Evolutionary conservation across 176 grass and related monocot genomes (phyloP), one percentile per base, ranked within the genome.

Genomic region (Neostapfia colusana): DNA sequence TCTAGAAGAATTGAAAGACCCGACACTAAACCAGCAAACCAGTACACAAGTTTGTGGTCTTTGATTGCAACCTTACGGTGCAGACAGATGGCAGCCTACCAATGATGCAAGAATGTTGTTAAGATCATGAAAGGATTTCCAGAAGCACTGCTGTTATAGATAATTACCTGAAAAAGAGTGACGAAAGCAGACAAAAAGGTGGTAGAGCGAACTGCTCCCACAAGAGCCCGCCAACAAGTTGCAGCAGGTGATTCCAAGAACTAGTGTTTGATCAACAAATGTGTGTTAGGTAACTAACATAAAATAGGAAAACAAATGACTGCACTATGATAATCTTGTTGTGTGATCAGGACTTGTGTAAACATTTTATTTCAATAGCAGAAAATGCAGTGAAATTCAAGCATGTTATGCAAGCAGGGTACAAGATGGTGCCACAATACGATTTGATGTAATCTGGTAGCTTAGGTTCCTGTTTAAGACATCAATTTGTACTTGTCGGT

Each of bases 111-210:
- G n/a, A 68, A 91, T 65, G 7, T 65, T 70, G 36, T 81, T 73
- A 86, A 41, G 53, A 81, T 43, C 63, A 59, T 46, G 70, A 73
- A 4, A 58, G 11, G 55, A 26, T 24, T 58, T 26, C 10, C 50
- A n/a, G 70, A 58, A 18, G 24, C 20, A 58, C 27, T 63, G 35
- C n/a, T 69, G 7, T 58, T 76, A 46, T n/a, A 18, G 9, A 83
- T 71, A 76, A 75, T 79, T 85, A 99, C 95, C 95, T 99, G 95
- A 80, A 99, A 99, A 36, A 90, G 34, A 55, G 89, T 86, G 49
- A 99, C 92, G 72, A 99, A 99, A 82, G 85, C 85, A 85, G 95
- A 99, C 79, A 99, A 92, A 80, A 95, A 99, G 15, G 91, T 82
- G 25, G 95, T 95, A 66, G 91, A 99, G 55, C 95, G 89, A 78